Conservation (phyloP, 257 asterid species). For the Hygrophila difformis region DNA sequence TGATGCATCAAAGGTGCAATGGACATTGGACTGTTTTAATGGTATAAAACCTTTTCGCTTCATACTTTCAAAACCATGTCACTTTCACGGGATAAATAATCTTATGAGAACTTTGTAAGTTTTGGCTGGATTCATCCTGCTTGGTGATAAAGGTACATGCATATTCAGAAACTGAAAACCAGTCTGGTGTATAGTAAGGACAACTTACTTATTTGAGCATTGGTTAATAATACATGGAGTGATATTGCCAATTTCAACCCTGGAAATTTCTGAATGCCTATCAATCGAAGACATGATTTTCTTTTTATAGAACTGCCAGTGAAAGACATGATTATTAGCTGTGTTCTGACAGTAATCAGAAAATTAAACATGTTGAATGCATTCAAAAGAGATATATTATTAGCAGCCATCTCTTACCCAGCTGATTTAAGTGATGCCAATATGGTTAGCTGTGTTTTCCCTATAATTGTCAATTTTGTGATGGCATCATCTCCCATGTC, state of each 20-base stretch:
- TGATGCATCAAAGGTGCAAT: constrained; percentile 81
- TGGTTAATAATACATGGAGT: constrained; percentile 2
- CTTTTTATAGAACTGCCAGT: too few species aligned
- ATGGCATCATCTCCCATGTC: constrained; percentile 5
- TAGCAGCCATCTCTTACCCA: too few species aligned
- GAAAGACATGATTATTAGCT: too few species aligned
- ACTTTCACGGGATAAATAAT: background rate
- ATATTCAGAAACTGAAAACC: constrained; percentile 8
- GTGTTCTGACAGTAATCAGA: too few species aligned
- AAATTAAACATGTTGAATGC: too few species aligned
- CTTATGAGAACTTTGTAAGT: background rate
- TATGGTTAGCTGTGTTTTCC: too few species aligned
- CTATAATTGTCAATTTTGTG: too few species aligned
- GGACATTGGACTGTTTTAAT: constrained; percentile 75
- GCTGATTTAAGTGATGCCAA: constrained; percentile 3
- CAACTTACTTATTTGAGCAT: constrained; percentile 1
- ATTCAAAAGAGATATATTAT: too few species aligned
- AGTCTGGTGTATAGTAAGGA: background rate
- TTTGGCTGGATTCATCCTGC: background rate
- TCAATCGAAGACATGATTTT: background rate
- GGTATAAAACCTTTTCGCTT: constrained; percentile 33
- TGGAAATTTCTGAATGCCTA: background rate
- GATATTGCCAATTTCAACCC: background rate
- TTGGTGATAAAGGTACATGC: constrained; percentile 1
- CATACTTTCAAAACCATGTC: background rate